Percentiles rank a stretch among this genome's conserved stretches.
Evolutionary conservation across 2,329 filamentous ascomycete genomes (phyloP).

Genomic region (Fusarium nanum): DNA sequence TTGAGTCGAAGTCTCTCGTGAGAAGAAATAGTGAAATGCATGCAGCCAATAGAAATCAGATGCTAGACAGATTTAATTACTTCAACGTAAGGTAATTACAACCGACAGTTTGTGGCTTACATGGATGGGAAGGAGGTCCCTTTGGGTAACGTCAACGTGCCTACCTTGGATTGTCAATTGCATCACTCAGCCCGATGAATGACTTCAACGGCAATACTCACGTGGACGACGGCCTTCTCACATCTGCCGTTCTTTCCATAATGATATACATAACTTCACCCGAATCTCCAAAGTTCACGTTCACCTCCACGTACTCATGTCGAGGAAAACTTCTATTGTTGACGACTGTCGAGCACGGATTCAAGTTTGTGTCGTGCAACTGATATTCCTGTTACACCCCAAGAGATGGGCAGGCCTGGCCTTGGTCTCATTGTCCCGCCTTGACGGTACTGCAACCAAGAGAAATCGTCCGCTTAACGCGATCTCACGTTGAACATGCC

Average conservation of each 20-base stretch:
- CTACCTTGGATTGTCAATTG: neutral
- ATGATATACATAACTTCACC: neutral
- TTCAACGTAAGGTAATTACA: neutral
- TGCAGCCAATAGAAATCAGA: neutral
- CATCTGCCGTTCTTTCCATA: neutral
- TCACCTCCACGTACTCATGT: neutral
- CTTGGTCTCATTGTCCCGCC: neutral
- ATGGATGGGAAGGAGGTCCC: neutral
- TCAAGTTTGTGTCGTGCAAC: neutral
- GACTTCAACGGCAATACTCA: neutral
- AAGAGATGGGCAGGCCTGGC: neutral
- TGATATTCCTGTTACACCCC: neutral
- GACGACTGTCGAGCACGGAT: neutral
- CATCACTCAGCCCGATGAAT: neutral
- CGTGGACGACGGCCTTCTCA: neutral
- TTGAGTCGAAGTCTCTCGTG: neutral
- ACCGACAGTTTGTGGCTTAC: neutral
- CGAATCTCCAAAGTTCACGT: neutral
- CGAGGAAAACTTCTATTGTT: neutral
- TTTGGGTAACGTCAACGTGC: neutral
- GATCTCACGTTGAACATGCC: neutral
- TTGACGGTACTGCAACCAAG: conserved; percentile 6
- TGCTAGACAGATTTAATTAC: neutral
- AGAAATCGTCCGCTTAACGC: neutral
- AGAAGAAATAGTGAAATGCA: neutral